Evolutionary conservation across 305 asterid species (phyloP), one percentile per base, ranked within the genome.

Genomic region (Fraxinus sp.): DNA sequence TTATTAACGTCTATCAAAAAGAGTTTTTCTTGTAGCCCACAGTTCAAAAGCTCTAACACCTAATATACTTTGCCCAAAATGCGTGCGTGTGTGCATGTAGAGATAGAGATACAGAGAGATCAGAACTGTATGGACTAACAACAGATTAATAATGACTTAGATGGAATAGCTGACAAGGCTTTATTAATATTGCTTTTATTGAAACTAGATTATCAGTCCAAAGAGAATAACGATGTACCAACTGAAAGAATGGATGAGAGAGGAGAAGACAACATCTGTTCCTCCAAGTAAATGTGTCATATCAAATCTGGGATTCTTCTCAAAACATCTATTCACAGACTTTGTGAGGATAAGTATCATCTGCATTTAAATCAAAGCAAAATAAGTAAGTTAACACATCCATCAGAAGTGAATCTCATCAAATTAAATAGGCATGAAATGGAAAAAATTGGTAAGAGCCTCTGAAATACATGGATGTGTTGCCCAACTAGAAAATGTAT

Each of bases 221-320:
- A 77, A 76, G 77, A 83, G 87, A 78, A 84, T 52, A 78, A 35
- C 82, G 86, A 74, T 57, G 83, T 97, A 97, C 99, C 99, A 93
- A 88, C 94, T 92, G 89, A 97, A 95, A 81, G 98, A 95, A 89
- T 95, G 98, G 89, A 97, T 92, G 80, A 97, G 95, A 82, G 99
- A 95, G 75, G 99, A 97, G 89, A 97, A 95, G 80, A 97, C 93
- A 14, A 86, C 90, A 78, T 93, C 99, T 35, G 99, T 97, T 89
- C 99, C 99, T 83, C 98, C 99, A 85, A 95, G 98, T 89, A 95
- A 87, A 32, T 98, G 92, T 77, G 98, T 95, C 99, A 97, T 93
- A 84, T 97, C 99, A 87, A 92, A 97, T 81, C 95, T 97, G 20
- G 99, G 91, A 77, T 95, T 97, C 94, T 89, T 97, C 97, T 93